phyloP scores from a whole-genome alignment of 129 eudicot species.

The Erigeron canadensis region DNA sequence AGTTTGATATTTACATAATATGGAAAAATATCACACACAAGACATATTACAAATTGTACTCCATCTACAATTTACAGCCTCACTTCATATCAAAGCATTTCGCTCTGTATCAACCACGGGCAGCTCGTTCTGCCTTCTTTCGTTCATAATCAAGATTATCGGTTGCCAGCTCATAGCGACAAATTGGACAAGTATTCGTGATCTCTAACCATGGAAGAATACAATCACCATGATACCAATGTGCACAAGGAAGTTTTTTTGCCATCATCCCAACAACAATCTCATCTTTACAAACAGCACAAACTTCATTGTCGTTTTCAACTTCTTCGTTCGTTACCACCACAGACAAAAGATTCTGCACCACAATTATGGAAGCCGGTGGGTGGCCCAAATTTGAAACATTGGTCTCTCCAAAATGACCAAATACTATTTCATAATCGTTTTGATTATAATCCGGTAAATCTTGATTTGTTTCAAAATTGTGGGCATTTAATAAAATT shows the following conservation, averaged over 20 bases:
- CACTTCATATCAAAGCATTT: slow-evolving; percentile 8
- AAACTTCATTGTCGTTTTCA: slow-evolving; percentile 32
- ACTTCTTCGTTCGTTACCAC: slow-evolving; percentile 38
- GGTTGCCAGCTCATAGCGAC: slow-evolving; percentile 59
- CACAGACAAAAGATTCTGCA: slow-evolving; percentile 42
- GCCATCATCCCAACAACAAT: slow-evolving; percentile 43
- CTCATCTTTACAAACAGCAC: slow-evolving; percentile 70
- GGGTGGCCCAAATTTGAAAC: slow-evolving; percentile 38
- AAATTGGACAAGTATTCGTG: slow-evolving; percentile 67
- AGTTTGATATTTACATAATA: too few relatives aligned
- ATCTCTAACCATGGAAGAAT: slow-evolving; percentile 60
- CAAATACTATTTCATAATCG: slow-evolving; percentile 39
- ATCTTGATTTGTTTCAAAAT: slow-evolving; percentile 31
- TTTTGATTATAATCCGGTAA: slow-evolving; percentile 26
- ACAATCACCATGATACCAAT: slow-evolving; percentile 61
- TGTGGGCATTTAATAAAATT: slow-evolving; percentile 38
- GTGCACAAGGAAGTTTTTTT: slow-evolving; percentile 56
- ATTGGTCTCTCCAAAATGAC: slow-evolving; percentile 45
- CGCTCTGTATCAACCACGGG: slow-evolving; percentile 19
- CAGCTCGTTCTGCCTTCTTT: slow-evolving; percentile 35
- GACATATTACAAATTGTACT: slow-evolving; percentile 1
- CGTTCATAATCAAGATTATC: slow-evolving; percentile 61
- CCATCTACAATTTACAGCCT: slow-evolving; percentile 31
- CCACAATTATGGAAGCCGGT: slow-evolving; percentile 49
- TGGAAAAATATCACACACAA: too few relatives aligned